Evolutionary conservation across 2,329 filamentous ascomycete genomes (phyloP).

Genomic region (Penicillium hordei): DNA sequence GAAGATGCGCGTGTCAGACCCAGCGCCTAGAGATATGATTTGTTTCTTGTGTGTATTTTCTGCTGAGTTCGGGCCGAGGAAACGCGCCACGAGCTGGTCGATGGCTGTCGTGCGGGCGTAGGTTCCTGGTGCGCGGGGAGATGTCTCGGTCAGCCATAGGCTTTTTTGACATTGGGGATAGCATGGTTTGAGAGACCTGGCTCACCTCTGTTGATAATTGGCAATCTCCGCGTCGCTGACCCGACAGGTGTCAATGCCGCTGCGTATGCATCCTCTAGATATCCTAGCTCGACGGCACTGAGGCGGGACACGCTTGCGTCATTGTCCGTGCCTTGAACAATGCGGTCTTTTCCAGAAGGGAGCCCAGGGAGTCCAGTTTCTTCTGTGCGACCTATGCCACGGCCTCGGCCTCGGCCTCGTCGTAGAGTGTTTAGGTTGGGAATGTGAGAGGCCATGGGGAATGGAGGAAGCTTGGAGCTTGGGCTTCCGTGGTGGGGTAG

Average conservation of each 20-base stretch:
- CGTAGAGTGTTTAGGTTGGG: slow-evolving; percentile 71
- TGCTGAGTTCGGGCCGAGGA: slow-evolving; percentile 54
- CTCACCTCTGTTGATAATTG: slow-evolving; percentile 88
- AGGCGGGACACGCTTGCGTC: slow-evolving; percentile 87
- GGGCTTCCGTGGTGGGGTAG: slow-evolving; percentile 19
- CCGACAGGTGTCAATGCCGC: slow-evolving; percentile 61
- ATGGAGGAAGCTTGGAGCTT: slow-evolving; percentile 21
- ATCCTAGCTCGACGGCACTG: slow-evolving; percentile 83
- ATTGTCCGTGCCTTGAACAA: slow-evolving; percentile 84
- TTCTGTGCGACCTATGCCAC: slow-evolving; percentile 28
- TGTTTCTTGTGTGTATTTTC: slow-evolving; percentile 52
- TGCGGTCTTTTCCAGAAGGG: slow-evolving; percentile 60
- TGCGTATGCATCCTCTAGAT: slow-evolving; percentile 80
- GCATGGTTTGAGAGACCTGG: slow-evolving; percentile 11
- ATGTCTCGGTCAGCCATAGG: background rate
- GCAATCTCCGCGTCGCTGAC: slow-evolving; percentile 64
- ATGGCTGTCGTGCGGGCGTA: slow-evolving; percentile 85
- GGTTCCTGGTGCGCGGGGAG: slow-evolving; percentile 62
- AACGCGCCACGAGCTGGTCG: slow-evolving; percentile 71
- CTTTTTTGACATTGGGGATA: slow-evolving; percentile 3
- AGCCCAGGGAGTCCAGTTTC: slow-evolving; percentile 26
- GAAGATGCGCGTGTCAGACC: slow-evolving; percentile 88
- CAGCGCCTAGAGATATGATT: slow-evolving; percentile 88
- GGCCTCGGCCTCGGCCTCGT: slow-evolving; percentile 51
- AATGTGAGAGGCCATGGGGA: slow-evolving; percentile 69